A percentile compares a stretch with the other conserved stretches of the same genome.
These are phyloP conservation scores for Rhodocollybia butyracea DNA, from an alignment of 768 basidiomycete genomes.

Conservation along the genomic window DNA sequence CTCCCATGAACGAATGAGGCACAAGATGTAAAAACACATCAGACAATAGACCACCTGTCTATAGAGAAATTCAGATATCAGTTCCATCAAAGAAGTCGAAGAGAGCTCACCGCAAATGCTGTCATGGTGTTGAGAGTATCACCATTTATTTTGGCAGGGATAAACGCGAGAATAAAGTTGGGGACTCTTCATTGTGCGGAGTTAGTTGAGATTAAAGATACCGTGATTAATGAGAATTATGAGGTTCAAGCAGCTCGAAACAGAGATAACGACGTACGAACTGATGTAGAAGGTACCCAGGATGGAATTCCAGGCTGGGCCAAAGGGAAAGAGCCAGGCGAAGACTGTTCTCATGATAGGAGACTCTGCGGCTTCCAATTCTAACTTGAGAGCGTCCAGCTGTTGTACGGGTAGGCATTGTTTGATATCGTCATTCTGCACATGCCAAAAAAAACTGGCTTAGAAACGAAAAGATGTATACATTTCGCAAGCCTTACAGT, in stretches of 20 bases:
- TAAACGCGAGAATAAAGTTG: conserved; percentile 93
- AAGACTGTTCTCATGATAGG: conserved; percentile 80
- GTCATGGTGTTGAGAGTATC: conserved; percentile 93
- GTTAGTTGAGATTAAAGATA: conserved; percentile 1
- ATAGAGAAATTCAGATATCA: conserved; percentile 15
- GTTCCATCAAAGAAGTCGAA: neutral
- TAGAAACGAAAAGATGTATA: neutral
- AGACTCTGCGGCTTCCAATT: conserved; percentile 61
- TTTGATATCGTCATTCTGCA: conserved; percentile 39
- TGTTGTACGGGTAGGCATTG: conserved; percentile 35
- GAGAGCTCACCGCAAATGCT: conserved; percentile 72
- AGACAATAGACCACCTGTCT: conserved; percentile 89
- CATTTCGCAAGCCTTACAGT: neutral
- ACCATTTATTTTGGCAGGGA: conserved; percentile 81
- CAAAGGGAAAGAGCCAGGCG: conserved; percentile 82
- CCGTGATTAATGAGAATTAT: neutral
- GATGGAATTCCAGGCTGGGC: conserved; percentile 86
- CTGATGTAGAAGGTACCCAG: conserved; percentile 95
- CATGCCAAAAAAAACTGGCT: neutral
- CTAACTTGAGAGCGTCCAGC: conserved; percentile 57
- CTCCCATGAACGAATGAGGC: conserved; percentile 90
- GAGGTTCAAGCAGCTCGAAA: conserved; percentile 3
- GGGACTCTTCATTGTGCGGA: conserved; percentile 59
- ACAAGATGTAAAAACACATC: conserved; percentile 92
- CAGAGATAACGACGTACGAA: conserved; percentile 59